A percentile compares a stretch with the other conserved stretches of the same genome.
These are phyloP conservation scores for Lentinula lateritia DNA, from an alignment of 768 basidiomycete genomes.

Conservation along the genomic window DNA sequence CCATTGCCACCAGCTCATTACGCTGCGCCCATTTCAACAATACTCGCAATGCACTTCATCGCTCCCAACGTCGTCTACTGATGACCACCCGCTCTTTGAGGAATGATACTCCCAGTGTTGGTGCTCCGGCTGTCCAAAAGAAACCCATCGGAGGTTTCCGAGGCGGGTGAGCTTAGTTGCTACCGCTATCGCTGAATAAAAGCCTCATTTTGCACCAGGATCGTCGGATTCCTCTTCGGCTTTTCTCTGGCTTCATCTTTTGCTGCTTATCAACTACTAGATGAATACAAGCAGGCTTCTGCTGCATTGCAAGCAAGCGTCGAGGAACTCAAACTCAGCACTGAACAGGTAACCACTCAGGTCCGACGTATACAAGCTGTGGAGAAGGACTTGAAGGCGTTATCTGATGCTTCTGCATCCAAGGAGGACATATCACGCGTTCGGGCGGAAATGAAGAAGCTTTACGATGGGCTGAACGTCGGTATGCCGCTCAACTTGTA, in stretches of 20 bases:
- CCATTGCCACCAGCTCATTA: background rate
- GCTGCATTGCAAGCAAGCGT: conserved; percentile 85
- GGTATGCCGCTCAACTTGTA: conserved; percentile 37
- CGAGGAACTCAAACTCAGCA: conserved; percentile 78
- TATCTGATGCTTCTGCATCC: conserved; percentile 56
- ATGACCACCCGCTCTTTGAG: conserved; percentile 37
- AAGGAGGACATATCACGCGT: conserved; percentile 80
- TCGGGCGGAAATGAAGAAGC: conserved; percentile 79
- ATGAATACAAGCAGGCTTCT: conserved; percentile 87
- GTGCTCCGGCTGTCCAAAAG: conserved; percentile 51
- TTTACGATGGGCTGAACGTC: conserved; percentile 79
- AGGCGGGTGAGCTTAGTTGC: conserved; percentile 42
- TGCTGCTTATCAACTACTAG: conserved; percentile 82
- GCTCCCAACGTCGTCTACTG: conserved; percentile 17
- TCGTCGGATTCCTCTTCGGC: conserved; percentile 82
- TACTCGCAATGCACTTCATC: background rate
- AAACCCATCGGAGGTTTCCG: conserved; percentile 73
- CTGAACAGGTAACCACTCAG: conserved; percentile 84
- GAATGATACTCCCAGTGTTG: conserved; percentile 49
- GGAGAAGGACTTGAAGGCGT: conserved; percentile 81
- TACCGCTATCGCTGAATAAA: background rate
- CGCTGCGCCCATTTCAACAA: background rate
- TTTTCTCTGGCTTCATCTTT: conserved; percentile 86
- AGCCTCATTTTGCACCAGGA: conserved; percentile 32
- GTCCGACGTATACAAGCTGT: conserved; percentile 80